These are phyloP conservation scores for Wickerhamomyces rabaulensis DNA, from an alignment of 805 yeast genomes.

Conservation along the genomic window DNA sequence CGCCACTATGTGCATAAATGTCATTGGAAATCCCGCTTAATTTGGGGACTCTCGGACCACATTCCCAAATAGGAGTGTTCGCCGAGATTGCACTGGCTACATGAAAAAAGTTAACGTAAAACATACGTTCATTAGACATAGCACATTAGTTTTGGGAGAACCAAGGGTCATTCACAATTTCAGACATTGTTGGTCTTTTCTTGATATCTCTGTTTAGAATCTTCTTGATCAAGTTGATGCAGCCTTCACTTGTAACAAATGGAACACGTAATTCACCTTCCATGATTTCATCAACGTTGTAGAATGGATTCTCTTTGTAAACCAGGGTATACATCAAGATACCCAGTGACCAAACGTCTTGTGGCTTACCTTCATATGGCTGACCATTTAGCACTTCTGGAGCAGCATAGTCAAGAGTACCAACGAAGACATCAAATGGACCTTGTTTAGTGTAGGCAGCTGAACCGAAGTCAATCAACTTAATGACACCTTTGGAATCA, in stretches of 20 bases:
- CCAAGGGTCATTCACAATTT: constrained; percentile 73
- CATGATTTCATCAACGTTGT: constrained; percentile 91
- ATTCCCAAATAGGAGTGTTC: no score
- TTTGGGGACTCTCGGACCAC: no score
- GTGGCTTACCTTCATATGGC: constrained; percentile 88
- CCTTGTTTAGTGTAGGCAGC: constrained; percentile 89
- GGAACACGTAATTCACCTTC: constrained; percentile 83
- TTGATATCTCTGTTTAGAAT: constrained; percentile 67
- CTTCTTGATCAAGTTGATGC: constrained; percentile 53
- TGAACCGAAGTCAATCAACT: constrained; percentile 91
- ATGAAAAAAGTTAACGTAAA: neutral
- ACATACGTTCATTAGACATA: neutral
- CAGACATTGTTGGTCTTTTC: constrained; percentile 68
- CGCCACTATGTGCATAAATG: no score
- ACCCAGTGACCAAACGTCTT: constrained; percentile 97
- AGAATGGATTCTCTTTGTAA: constrained; percentile 93
- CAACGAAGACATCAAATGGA: constrained; percentile 96
- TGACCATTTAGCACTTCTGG: constrained; percentile 91
- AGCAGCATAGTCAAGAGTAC: constrained; percentile 95
- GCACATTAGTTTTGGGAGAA: constrained; percentile 19
- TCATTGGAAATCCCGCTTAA: no score
- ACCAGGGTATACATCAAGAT: constrained; percentile 83
- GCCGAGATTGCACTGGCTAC: no score
- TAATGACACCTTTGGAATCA: constrained; percentile 73
- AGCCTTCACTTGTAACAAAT: constrained; percentile 48